Evolutionary conservation across 768 basidiomycete genomes (phyloP).

Genomic region (Xerocomellus amylosporus): DNA sequence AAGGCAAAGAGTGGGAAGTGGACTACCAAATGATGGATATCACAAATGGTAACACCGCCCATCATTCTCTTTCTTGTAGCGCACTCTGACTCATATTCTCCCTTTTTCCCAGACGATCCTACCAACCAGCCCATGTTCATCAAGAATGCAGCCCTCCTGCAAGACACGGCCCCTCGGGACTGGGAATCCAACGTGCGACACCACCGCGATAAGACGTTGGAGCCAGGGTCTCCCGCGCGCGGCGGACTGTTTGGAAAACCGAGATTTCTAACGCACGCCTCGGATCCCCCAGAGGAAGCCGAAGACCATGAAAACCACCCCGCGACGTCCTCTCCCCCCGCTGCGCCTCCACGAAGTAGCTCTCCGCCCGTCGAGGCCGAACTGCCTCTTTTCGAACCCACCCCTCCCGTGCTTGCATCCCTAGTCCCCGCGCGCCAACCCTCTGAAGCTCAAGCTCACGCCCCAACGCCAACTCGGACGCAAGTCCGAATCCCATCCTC

Average conservation of each 20-base stretch:
- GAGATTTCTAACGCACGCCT: constrained; percentile 28
- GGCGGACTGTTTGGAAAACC: constrained; percentile 34
- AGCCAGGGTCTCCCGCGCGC: background rate
- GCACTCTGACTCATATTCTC: background rate
- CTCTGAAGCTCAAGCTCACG: background rate
- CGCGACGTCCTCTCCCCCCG: constrained; percentile 16
- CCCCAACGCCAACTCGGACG: constrained; percentile 22
- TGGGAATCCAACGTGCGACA: background rate
- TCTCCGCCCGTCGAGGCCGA: constrained; percentile 21
- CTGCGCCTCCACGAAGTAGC: constrained; percentile 29
- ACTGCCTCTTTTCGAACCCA: background rate
- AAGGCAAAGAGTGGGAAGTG: constrained; percentile 33
- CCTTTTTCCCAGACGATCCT: constrained; percentile 2
- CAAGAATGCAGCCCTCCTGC: constrained; percentile 21
- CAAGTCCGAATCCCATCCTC: constrained; percentile 56
- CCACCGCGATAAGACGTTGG: background rate
- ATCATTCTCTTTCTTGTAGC: background rate
- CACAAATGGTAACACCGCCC: constrained; percentile 33
- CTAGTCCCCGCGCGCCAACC: background rate
- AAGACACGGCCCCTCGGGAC: constrained; percentile 9
- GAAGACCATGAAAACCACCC: background rate
- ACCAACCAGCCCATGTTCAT: constrained; percentile 15
- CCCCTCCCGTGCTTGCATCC: background rate
- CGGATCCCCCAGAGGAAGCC: constrained; percentile 18
- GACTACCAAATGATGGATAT: constrained; percentile 35